A percentile compares a stretch with the other conserved stretches of the same genome.
Evolutionary conservation across 1,139 yeast species (phyloP).

Genomic region (Geotrichum carabidarum): DNA sequence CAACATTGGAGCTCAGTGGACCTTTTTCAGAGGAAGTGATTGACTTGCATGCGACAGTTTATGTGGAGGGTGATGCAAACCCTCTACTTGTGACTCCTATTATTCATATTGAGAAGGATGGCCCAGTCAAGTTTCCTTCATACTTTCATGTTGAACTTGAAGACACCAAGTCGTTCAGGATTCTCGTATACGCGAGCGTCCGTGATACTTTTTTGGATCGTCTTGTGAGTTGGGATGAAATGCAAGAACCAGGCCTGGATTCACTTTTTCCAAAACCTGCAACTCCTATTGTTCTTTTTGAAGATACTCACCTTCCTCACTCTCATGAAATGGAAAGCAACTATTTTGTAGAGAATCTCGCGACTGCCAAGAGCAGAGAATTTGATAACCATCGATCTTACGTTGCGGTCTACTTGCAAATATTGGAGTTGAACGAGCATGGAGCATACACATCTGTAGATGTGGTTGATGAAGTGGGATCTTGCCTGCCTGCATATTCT

Average conservation of each 20-base stretch:
- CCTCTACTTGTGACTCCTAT: conserved; percentile 7
- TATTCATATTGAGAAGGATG: background rate
- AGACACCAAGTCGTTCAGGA: conserved; percentile 1
- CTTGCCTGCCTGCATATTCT: conserved; percentile 19
- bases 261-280: background rate
- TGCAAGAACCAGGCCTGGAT: conserved; percentile 29
- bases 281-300: background rate
- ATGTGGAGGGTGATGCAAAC: background rate
- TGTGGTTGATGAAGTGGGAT: conserved; percentile 19
- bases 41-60: conserved; percentile 14
- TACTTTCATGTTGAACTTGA: conserved; percentile 7
- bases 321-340: background rate
- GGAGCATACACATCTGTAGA: conserved; percentile 29
- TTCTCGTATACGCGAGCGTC: conserved; percentile 25
- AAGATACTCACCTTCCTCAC: background rate
- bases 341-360: background rate
- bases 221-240: conserved; percentile 34
- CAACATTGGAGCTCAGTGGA: conserved; percentile 2
- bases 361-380: background rate
- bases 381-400: background rate
- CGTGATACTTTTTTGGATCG: conserved; percentile 26
- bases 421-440: conserved; percentile 29
- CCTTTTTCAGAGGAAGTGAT: conserved; percentile 17
- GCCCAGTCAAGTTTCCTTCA: conserved; percentile 9
- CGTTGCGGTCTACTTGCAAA: conserved; percentile 20